Conservation (phyloP, 2,329 filamentous ascomycete genomes). For the Emergomyces orientalis region DNA sequence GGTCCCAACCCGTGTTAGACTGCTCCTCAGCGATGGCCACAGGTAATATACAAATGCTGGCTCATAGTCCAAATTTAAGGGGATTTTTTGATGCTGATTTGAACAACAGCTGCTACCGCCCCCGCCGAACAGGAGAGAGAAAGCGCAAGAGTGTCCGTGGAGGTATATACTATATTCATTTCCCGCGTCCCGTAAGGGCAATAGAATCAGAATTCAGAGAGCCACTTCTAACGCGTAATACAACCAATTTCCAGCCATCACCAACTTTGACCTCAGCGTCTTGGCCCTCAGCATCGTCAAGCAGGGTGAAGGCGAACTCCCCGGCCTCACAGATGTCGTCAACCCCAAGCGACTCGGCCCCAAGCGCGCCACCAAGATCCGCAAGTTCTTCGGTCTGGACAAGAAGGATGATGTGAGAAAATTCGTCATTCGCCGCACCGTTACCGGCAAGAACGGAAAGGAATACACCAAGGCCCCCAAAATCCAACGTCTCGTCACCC, state of each 20-base stretch:
- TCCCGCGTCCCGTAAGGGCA: background rate
- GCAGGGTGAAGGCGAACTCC: constrained; percentile 90
- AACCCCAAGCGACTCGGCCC: constrained; percentile 98
- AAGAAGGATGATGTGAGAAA: constrained; percentile 99
- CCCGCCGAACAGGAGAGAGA: constrained; percentile 94
- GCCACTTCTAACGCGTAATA: constrained; percentile 6
- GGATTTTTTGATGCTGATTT: constrained; percentile 8
- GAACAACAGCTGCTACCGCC: constrained; percentile 72
- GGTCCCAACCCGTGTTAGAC: constrained; percentile 95
- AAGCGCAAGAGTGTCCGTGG: constrained; percentile 99
- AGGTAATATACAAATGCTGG: constrained; percentile 30
- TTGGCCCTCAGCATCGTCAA: constrained; percentile 93
- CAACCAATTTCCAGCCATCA: constrained; percentile 61
- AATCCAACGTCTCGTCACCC: constrained; percentile 99
- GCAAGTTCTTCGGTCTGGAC: constrained; percentile 98
- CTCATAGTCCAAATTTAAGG: background rate
- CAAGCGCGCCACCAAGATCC: constrained; percentile 99
- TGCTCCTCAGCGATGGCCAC: constrained; percentile 93
- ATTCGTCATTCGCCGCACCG: constrained; percentile 98
- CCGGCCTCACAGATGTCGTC: constrained; percentile 93
- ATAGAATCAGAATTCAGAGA: background rate
- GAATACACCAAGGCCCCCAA: constrained; percentile 99
- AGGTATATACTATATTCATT: constrained; percentile 26
- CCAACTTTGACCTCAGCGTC: constrained; percentile 89
- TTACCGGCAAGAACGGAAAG: constrained; percentile 90